These are phyloP conservation scores for Orbilia brochopaga DNA, from an alignment of 2,329 filamentous ascomycete genomes.

Conservation along the genomic window DNA sequence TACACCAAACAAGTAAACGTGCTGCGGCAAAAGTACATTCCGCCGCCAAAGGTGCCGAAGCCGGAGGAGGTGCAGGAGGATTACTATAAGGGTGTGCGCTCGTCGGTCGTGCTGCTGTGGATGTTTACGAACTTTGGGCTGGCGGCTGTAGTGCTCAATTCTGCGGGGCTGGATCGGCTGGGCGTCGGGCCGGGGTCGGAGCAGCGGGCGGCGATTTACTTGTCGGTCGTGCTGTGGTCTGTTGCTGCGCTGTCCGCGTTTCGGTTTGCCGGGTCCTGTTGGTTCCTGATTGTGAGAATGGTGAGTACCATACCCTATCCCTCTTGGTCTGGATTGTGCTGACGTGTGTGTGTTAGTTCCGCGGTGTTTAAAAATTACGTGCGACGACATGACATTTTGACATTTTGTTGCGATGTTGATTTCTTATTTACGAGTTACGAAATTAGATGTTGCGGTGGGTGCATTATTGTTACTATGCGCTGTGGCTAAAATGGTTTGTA, in stretches of 20 bases:
- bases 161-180: constrained; percentile 78
- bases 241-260: constrained; percentile 83
- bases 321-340: constrained; percentile 4
- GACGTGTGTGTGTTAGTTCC: constrained; percentile 52
- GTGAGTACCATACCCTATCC: constrained; percentile 64
- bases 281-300: constrained; percentile 89
- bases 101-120: constrained; percentile 89
- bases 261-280: constrained; percentile 84
- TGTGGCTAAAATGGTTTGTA: neutral
- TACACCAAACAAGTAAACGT: constrained; percentile 83
- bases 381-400: too few relatives aligned
- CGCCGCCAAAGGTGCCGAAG: constrained; percentile 65
- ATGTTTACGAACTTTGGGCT: constrained; percentile 95
- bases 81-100: constrained; percentile 96
- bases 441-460: constrained; percentile 4
- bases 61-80: constrained; percentile 85
- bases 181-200: constrained; percentile 59
- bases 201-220: constrained; percentile 76
- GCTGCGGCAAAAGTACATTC: constrained; percentile 76
- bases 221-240: constrained; percentile 85
- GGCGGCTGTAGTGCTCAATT: constrained; percentile 81
- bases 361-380: constrained; percentile 55
- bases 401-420: neutral
- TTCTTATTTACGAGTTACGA: constrained; percentile 37
- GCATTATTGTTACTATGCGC: too few relatives aligned